Conservation (phyloP, 2,329 filamentous ascomycete species). For the Colletotrichum nymphaeae region DNA sequence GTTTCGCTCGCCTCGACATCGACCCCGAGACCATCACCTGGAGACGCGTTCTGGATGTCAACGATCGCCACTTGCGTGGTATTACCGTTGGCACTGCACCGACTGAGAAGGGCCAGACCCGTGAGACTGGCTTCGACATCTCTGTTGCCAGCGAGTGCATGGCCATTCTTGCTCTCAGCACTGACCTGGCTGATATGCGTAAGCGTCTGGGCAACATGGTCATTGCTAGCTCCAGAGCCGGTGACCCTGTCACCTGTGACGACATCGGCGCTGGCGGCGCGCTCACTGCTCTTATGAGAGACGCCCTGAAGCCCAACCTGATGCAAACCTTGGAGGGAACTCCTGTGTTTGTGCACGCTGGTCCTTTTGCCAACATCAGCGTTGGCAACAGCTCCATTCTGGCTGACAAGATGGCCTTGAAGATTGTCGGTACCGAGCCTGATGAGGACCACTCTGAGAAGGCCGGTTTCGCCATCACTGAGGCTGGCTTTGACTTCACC, state of each 20-base stretch:
- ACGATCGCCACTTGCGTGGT: slow-evolving; percentile 91
- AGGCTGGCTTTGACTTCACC: slow-evolving; percentile 98
- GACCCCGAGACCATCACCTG: slow-evolving; percentile 98
- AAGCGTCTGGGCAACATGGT: slow-evolving; percentile 97
- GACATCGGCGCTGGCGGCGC: slow-evolving; percentile 94
- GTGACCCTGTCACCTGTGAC: slow-evolving; percentile 95
- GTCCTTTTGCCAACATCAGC: slow-evolving; percentile 97
- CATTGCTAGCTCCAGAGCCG: slow-evolving; percentile 84
- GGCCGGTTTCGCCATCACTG: slow-evolving; percentile 93
- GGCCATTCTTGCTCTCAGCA: slow-evolving; percentile 96
- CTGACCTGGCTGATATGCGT: slow-evolving; percentile 86
- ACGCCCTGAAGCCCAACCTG: slow-evolving; percentile 98
- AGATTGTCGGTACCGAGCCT: slow-evolving; percentile 92
- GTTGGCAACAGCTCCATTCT: slow-evolving; percentile 97
- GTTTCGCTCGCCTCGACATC: slow-evolving; percentile 95
- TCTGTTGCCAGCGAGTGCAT: slow-evolving; percentile 98
- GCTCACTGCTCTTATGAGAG: slow-evolving; percentile 93
- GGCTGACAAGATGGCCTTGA: slow-evolving; percentile 94
- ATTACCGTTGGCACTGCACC: slow-evolving; percentile 89
- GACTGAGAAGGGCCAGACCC: slow-evolving; percentile 89
- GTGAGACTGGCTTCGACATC: slow-evolving; percentile 96
- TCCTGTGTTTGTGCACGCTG: slow-evolving; percentile 96
- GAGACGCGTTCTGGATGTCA: slow-evolving; percentile 95
- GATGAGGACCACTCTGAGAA: slow-evolving; percentile 87
- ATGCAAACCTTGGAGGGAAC: slow-evolving; percentile 99